phyloP scores from a whole-genome alignment of 495 filamentous ascomycete genomes.

The Tuber microsphaerosporum region DNA sequence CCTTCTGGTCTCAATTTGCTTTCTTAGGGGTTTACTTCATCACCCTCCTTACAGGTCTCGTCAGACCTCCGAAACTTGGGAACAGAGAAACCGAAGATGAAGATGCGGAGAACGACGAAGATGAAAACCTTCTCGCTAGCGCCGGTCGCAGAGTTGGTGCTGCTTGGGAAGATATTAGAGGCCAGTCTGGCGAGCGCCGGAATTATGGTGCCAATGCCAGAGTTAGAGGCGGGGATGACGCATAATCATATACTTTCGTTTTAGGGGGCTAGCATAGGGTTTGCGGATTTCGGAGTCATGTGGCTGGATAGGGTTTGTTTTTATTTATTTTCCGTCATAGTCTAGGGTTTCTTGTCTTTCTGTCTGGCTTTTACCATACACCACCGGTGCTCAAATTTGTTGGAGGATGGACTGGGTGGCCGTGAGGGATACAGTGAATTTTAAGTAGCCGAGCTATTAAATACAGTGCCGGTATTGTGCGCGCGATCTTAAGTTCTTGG shows the following conservation, averaged over 20 bases:
- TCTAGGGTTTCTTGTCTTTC: not conserved
- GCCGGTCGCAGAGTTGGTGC: conserved; percentile 72
- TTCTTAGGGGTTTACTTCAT: conserved; percentile 80
- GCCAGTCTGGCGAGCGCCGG: conserved; percentile 14
- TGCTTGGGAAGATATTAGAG: conserved; percentile 66
- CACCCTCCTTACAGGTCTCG: conserved; percentile 64
- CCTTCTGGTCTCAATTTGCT: conserved; percentile 91
- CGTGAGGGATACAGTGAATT: not conserved
- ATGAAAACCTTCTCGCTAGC: conserved; percentile 79
- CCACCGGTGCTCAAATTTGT: not conserved
- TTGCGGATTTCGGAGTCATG: not conserved
- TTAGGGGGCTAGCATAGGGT: not conserved
- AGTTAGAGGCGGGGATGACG: not conserved
- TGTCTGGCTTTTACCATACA: not conserved
- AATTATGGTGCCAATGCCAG: conserved; percentile 22
- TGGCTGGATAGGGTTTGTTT: not conserved
- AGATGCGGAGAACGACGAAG: conserved; percentile 87
- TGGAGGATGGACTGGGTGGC: not conserved
- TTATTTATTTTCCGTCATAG: not conserved
- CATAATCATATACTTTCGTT: not conserved
- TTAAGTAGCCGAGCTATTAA: not conserved
- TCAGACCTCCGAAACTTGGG: conserved; percentile 71
- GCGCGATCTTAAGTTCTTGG: not conserved
- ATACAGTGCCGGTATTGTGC: not conserved
- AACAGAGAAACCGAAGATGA: conserved; percentile 77